Conservation (phyloP, 257 asterid genomes). For the Paraleonurus japonicus region DNA sequence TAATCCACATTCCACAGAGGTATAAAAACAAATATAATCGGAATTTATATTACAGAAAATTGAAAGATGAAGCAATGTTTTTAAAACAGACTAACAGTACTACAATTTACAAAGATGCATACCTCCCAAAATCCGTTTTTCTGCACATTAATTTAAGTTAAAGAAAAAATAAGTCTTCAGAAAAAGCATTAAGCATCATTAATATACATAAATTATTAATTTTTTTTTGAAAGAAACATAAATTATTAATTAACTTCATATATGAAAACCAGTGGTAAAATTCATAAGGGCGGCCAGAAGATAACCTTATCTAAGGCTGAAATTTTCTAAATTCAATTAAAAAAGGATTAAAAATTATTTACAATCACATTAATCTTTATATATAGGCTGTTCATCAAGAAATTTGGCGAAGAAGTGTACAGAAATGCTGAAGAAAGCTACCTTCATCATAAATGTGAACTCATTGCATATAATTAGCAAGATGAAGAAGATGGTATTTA, state of each 20-base stretch:
- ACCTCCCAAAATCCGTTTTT: background rate
- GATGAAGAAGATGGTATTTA: background rate
- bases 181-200: background rate
- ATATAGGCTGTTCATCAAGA: background rate
- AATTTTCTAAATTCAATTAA: too few relatives aligned
- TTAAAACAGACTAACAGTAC: background rate
- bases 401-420: background rate
- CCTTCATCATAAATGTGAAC: constrained; percentile 13
- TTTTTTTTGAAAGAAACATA: too few relatives aligned
- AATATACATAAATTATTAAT: background rate
- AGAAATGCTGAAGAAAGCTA: constrained; percentile 13
- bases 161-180: background rate
- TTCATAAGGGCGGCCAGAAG: background rate
- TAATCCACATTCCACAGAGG: background rate
- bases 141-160: background rate
- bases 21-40: too few relatives aligned
- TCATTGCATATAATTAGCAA: constrained; percentile 26
- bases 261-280: background rate
- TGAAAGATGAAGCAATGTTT: too few relatives aligned
- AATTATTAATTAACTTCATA: background rate
- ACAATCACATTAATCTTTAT: background rate
- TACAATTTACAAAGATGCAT: background rate
- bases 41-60: too few relatives aligned
- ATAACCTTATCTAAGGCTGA: background rate
- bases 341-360: background rate